phyloP scores from a whole-genome alignment of 495 filamentous ascomycete species.

The Tuber borchii region DNA sequence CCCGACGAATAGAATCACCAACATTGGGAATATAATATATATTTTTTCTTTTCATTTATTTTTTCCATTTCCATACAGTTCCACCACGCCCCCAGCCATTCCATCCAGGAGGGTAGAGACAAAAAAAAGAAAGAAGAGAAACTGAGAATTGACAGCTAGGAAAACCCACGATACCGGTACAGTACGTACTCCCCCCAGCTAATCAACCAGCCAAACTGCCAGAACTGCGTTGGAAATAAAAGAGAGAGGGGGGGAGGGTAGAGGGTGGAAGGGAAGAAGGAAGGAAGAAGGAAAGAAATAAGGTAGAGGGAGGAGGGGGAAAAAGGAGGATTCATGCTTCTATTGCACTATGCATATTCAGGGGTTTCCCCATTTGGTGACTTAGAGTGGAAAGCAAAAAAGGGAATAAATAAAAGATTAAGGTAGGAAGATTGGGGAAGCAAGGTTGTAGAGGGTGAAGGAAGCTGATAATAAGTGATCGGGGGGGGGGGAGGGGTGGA shows the following conservation, averaged over 20 bases:
- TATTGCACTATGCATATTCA: constrained; percentile 27
- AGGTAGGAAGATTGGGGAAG: constrained; percentile 19
- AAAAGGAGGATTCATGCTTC: constrained; percentile 24
- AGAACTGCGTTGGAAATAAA: background rate
- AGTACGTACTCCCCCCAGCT: background rate
- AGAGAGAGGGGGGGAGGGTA: background rate
- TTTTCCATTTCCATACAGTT: background rate
- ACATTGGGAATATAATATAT: background rate
- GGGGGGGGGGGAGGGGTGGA: background rate
- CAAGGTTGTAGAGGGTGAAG: constrained; percentile 13
- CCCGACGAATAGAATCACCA: background rate
- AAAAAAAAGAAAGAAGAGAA: constrained; percentile 13
- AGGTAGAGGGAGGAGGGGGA: background rate
- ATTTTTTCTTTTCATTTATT: background rate
- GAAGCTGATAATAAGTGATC: background rate
- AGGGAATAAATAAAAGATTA: constrained; percentile 21
- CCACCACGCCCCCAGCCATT: background rate
- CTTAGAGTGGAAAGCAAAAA: constrained; percentile 19
- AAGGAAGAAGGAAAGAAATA: background rate
- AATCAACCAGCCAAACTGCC: background rate
- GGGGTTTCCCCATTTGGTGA: constrained; percentile 33
- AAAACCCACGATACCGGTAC: constrained; percentile 6
- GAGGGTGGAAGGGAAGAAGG: no score
- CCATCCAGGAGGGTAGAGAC: constrained; percentile 20
- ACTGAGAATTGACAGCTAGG: constrained; percentile 5